These are phyloP conservation scores for Fomitopsis betulina DNA, from an alignment of 1,284 basidiomycete species.

Conservation along the genomic window DNA sequence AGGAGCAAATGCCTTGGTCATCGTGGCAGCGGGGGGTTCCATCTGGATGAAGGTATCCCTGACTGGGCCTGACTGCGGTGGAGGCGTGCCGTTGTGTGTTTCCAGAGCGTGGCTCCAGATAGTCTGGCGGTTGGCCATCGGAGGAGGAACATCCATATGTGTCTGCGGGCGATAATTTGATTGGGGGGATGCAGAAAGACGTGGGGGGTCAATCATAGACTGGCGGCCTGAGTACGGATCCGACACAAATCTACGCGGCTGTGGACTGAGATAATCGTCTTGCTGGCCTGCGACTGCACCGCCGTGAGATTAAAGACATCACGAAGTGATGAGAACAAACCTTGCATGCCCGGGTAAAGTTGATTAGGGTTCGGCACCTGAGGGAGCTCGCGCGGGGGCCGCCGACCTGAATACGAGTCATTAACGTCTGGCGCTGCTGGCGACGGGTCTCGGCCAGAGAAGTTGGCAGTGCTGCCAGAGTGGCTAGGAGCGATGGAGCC, in stretches of 20 bases:
- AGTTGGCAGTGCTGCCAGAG: conserved; percentile 21
- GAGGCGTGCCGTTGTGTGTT: conserved; percentile 41
- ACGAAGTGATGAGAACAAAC: background rate
- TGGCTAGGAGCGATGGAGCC: conserved; percentile 22
- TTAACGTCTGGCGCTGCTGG: conserved; percentile 24
- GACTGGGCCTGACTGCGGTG: conserved; percentile 26
- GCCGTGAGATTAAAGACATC: background rate
- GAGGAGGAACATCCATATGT: conserved; percentile 23
- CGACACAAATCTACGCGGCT: conserved; percentile 23
- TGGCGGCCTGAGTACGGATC: conserved; percentile 37
- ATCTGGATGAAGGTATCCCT: conserved; percentile 79
- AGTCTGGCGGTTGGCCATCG: conserved; percentile 49
- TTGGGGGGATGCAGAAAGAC: conserved; percentile 40
- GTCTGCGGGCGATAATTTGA: conserved; percentile 25
- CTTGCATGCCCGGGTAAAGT: conserved; percentile 28
- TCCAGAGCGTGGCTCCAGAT: conserved; percentile 89
- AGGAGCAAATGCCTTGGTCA: conserved; percentile 92
- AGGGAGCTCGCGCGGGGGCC: conserved; percentile 37
- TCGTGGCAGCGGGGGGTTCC: conserved; percentile 66
- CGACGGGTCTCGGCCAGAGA: conserved; percentile 22
- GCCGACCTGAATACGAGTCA: conserved; percentile 22
- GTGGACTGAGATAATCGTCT: conserved; percentile 25
- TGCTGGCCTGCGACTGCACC: conserved; percentile 12
- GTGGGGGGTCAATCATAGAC: conserved; percentile 37
- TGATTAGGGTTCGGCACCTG: conserved; percentile 32